Conservation (phyloP, 2,329 filamentous ascomycete species). For the Metarhizium guizhouense region DNA sequence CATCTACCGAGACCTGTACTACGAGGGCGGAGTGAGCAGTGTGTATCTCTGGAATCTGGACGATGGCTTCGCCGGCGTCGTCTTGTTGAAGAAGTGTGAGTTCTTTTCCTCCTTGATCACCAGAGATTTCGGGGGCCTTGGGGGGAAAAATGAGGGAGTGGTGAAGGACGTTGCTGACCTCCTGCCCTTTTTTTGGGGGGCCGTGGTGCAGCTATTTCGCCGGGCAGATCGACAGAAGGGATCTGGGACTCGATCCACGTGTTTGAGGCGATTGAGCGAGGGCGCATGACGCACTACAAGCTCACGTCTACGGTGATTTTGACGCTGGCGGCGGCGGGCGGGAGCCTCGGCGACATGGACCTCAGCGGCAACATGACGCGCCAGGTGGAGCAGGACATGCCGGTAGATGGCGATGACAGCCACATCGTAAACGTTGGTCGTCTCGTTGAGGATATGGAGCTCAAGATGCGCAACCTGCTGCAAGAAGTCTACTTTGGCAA, state of each 20-base stretch:
- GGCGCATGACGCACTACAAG: slow-evolving; percentile 90
- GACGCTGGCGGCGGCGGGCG: slow-evolving; percentile 57
- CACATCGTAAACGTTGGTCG: slow-evolving; percentile 94
- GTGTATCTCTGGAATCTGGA: slow-evolving; percentile 99
- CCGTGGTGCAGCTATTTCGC: slow-evolving; percentile 48
- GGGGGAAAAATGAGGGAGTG: no score
- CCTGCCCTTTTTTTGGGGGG: not conserved
- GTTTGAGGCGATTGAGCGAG: slow-evolving; percentile 90
- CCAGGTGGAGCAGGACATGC: slow-evolving; percentile 85
- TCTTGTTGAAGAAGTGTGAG: slow-evolving; percentile 87
- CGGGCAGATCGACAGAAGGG: slow-evolving; percentile 58
- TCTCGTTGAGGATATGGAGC: slow-evolving; percentile 97
- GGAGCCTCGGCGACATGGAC: slow-evolving; percentile 72
- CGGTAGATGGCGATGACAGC: slow-evolving; percentile 80
- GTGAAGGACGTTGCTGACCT: not conserved
- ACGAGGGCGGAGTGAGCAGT: slow-evolving; percentile 90
- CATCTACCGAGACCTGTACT: slow-evolving; percentile 92
- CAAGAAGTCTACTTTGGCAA: slow-evolving; percentile 99
- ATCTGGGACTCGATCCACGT: slow-evolving; percentile 99
- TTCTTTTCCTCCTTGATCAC: slow-evolving; percentile 9
- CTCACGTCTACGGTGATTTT: slow-evolving; percentile 95
- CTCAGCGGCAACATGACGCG: slow-evolving; percentile 96
- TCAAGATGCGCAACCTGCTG: slow-evolving; percentile 96
- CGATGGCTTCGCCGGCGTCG: slow-evolving; percentile 93
- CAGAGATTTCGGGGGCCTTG: no score